phyloP scores from a whole-genome alignment of 2,329 filamentous ascomycete species.

The Scopulariopsis brevicaulis region DNA sequence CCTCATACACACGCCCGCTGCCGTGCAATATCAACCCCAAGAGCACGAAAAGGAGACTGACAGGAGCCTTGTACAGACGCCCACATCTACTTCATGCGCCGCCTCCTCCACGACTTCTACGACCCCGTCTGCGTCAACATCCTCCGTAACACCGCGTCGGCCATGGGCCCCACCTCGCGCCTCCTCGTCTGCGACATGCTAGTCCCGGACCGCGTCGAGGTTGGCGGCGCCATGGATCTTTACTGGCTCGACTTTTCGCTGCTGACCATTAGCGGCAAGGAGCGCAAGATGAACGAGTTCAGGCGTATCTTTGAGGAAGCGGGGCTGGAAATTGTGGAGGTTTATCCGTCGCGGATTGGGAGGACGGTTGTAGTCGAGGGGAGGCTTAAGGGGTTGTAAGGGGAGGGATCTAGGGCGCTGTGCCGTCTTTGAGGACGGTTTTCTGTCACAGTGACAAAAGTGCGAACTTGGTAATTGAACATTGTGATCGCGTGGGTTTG shows the following conservation, averaged over 20 bases:
- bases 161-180: slow-evolving; percentile 19
- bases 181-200: slow-evolving; percentile 22
- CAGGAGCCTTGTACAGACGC: slow-evolving; percentile 13
- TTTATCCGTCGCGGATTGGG: slow-evolving; percentile 17
- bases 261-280: slow-evolving; percentile 18
- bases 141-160: slow-evolving; percentile 15
- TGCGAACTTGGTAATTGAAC: no score
- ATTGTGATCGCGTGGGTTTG: no score
- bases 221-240: slow-evolving; percentile 12
- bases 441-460: no score
- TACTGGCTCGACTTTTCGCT: slow-evolving; percentile 20
- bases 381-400: slow-evolving; percentile 9
- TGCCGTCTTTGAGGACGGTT: no score
- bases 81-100: slow-evolving; percentile 19
- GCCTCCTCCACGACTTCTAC: slow-evolving; percentile 20
- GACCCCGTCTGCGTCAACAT: slow-evolving; percentile 16
- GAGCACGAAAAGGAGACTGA: neutral
- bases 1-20: neutral
- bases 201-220: slow-evolving; percentile 17
- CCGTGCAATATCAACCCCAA: slow-evolving; percentile 4
- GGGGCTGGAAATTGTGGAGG: slow-evolving; percentile 18
- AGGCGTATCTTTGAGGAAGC: slow-evolving; percentile 17
- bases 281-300: slow-evolving; percentile 18
- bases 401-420: no score
- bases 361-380: slow-evolving; percentile 20